Conservation (phyloP, 1,284 basidiomycete species). For the Marasmius tenuissimus region DNA sequence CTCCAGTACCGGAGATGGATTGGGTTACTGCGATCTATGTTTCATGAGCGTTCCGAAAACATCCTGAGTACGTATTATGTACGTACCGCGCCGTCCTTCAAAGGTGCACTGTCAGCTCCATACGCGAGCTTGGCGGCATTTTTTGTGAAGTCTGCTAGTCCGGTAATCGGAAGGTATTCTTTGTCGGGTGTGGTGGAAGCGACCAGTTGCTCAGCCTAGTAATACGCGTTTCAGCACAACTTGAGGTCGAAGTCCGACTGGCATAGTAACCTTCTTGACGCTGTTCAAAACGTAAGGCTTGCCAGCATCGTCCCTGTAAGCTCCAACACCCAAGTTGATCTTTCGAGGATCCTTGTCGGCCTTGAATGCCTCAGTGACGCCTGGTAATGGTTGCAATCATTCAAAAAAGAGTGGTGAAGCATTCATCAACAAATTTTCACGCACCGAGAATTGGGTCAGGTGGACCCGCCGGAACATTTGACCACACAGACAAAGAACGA, state of each 20-base stretch:
- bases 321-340: slow-evolving; percentile 96
- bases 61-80: slow-evolving; percentile 8
- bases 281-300: slow-evolving; percentile 94
- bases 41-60: slow-evolving; percentile 7
- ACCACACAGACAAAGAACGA: slow-evolving; percentile 74
- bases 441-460: slow-evolving; percentile 92
- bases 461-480: slow-evolving; percentile 82
- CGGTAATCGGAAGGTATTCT: slow-evolving; percentile 97
- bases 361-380: slow-evolving; percentile 94
- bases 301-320: slow-evolving; percentile 91
- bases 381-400: slow-evolving; percentile 30
- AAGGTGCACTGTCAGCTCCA: slow-evolving; percentile 76
- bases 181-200: slow-evolving; percentile 80
- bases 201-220: slow-evolving; percentile 81
- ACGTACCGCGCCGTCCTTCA: slow-evolving; percentile 78
- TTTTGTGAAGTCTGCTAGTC: slow-evolving; percentile 85
- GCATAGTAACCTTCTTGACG: slow-evolving; percentile 72
- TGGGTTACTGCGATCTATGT: slow-evolving; percentile 87
- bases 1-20: slow-evolving; percentile 97
- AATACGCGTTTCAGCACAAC: slow-evolving; percentile 6
- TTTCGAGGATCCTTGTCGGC: slow-evolving; percentile 89
- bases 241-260: neutral
- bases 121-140: slow-evolving; percentile 93
- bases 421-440: slow-evolving; percentile 22
- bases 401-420: slow-evolving; percentile 2